phyloP scores from a whole-genome alignment of 2,329 filamentous ascomycete genomes.

The Saccharata proteae region DNA sequence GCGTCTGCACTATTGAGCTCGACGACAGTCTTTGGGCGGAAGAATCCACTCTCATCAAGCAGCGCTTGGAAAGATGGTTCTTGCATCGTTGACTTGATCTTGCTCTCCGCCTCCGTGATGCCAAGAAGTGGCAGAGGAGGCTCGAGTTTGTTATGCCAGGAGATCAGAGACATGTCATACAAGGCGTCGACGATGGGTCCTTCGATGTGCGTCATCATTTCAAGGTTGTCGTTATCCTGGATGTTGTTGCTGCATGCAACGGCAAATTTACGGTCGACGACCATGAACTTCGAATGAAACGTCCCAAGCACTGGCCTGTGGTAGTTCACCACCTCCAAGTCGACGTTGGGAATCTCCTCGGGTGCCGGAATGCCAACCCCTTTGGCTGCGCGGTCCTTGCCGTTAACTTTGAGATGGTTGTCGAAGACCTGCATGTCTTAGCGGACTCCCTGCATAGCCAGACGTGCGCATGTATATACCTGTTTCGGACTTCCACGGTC shows the following conservation, averaged over 20 bases:
- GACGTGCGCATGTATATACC: slow-evolving; percentile 14
- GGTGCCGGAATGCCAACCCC: slow-evolving; percentile 48
- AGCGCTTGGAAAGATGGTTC: slow-evolving; percentile 19
- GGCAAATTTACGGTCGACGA: slow-evolving; percentile 60
- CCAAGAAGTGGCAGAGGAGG: slow-evolving; percentile 46
- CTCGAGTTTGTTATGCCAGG: slow-evolving; percentile 53
- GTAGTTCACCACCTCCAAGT: slow-evolving; percentile 62
- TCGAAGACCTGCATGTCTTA: slow-evolving; percentile 34
- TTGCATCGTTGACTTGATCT: slow-evolving; percentile 13
- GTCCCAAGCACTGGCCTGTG: slow-evolving; percentile 61
- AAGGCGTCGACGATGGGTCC: slow-evolving; percentile 64
- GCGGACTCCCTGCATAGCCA: slow-evolving; percentile 4
- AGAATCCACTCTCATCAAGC: too few species aligned
- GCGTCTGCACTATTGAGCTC: slow-evolving; percentile 27
- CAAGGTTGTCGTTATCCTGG: slow-evolving; percentile 62
- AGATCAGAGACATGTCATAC: slow-evolving; percentile 62
- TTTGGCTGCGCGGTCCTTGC: slow-evolving; percentile 43
- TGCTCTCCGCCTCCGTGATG: slow-evolving; percentile 32
- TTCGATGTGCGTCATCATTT: slow-evolving; percentile 69
- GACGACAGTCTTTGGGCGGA: slow-evolving; percentile 4
- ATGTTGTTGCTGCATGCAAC: slow-evolving; percentile 71
- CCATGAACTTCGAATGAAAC: slow-evolving; percentile 66
- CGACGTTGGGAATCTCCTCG: slow-evolving; percentile 57
- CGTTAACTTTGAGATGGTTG: slow-evolving; percentile 50
- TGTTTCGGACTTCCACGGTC: slow-evolving; percentile 58